Percentiles rank a stretch among this genome's conserved stretches.
phyloP scores from a whole-genome alignment of 1,284 basidiomycete species.

The Pterulicium gracile region DNA sequence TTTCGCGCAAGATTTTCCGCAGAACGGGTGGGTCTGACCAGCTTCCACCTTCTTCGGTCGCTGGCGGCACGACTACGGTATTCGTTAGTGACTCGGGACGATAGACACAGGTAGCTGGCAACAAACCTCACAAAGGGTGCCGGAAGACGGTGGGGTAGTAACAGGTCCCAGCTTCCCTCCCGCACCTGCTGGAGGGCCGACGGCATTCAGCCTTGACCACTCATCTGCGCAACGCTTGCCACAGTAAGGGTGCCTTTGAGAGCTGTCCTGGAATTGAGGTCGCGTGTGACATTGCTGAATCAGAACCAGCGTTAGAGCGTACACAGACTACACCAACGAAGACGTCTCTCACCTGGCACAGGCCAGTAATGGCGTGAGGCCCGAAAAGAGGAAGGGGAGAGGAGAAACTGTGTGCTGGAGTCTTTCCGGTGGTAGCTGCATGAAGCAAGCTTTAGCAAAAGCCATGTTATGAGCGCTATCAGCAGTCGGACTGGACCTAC shows the following conservation, averaged over 20 bases:
- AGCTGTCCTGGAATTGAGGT: constrained; percentile 37
- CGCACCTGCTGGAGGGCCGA: neutral
- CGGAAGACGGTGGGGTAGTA: neutral
- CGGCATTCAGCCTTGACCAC: neutral
- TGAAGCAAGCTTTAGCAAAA: too few relatives aligned
- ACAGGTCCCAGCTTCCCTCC: neutral
- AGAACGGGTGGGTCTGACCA: constrained; percentile 24
- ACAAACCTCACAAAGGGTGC: constrained; percentile 24
- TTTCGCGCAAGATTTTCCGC: constrained; percentile 22
- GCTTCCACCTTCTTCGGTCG: constrained; percentile 17
- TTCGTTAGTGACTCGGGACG: neutral
- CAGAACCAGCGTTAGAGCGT: neutral
- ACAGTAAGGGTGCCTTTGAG: constrained; percentile 32
- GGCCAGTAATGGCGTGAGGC: too few relatives aligned
- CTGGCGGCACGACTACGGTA: neutral
- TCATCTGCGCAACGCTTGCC: constrained; percentile 33
- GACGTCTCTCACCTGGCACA: constrained; percentile 2
- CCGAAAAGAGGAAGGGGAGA: constrained; percentile 4
- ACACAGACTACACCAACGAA: neutral
- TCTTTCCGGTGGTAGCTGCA: too few relatives aligned
- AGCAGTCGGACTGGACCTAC: too few relatives aligned
- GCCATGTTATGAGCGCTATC: too few relatives aligned
- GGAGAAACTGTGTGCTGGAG: neutral
- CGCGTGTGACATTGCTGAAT: constrained; percentile 34
- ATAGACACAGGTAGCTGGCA: neutral